These are phyloP conservation scores for Sclerospora graminicola DNA, from an alignment of 352 stramenopile species.

Conservation along the genomic window DNA sequence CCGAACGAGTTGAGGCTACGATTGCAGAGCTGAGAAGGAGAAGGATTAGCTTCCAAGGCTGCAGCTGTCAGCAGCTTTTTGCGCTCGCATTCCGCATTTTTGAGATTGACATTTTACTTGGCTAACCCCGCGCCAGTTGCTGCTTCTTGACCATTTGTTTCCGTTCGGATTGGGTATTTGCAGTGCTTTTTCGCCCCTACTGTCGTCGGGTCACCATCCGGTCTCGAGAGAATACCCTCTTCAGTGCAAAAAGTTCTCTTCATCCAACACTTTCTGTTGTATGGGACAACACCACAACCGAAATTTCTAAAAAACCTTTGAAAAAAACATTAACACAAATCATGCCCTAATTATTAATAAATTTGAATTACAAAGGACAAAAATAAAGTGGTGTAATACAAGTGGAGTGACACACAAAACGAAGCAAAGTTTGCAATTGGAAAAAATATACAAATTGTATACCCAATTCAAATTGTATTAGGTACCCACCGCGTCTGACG, in stretches of 20 bases:
- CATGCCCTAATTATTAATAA: too few relatives aligned
- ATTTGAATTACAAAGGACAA: too few relatives aligned
- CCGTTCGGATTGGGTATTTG: constrained; percentile 41
- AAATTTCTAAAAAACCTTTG: too few relatives aligned
- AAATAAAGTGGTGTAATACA: too few relatives aligned
- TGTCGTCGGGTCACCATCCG: constrained; percentile 21
- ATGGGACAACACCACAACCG: constrained; percentile 13
- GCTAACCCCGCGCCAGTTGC: constrained; percentile 47
- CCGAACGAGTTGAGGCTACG: neutral
- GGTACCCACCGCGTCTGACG: too few relatives aligned
- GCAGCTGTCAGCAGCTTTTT: constrained; percentile 37
- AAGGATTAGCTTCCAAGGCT: neutral
- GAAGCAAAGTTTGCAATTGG: too few relatives aligned
- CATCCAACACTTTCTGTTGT: constrained; percentile 47
- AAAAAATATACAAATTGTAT: too few relatives aligned
- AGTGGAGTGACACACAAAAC: too few relatives aligned
- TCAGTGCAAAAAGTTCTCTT: constrained; percentile 59
- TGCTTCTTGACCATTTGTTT: constrained; percentile 69
- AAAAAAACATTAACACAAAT: too few relatives aligned
- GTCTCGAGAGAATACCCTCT: constrained; percentile 40
- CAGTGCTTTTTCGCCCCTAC: constrained; percentile 21
- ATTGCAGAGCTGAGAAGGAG: too few relatives aligned
- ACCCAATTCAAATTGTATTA: too few relatives aligned
- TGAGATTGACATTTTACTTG: constrained; percentile 76
- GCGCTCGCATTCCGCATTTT: constrained; percentile 58